A percentile compares a stretch with the other conserved stretches of the same genome.
These are phyloP conservation scores for Cryptosporidium ryanae DNA, from an alignment of 169 alveolate genomes.

Conservation along the genomic window DNA sequence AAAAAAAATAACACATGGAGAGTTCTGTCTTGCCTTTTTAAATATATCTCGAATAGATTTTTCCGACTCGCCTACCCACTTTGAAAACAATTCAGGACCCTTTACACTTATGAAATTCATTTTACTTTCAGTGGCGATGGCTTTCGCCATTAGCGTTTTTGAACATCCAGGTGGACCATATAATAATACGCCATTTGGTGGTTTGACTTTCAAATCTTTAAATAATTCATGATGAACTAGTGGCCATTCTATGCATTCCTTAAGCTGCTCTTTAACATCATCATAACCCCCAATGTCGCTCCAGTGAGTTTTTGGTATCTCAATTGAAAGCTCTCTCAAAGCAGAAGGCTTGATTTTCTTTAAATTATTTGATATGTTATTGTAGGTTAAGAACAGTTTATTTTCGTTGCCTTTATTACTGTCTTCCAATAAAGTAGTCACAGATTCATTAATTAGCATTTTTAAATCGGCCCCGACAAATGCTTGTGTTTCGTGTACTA, in stretches of 20 bases:
- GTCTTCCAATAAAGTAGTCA: conserved; percentile 34
- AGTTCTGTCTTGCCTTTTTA: conserved; percentile 93
- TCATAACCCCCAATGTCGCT: conserved; percentile 99
- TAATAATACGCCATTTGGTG: conserved; percentile 96
- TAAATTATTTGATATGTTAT: conserved; percentile 58
- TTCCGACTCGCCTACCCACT: conserved; percentile 99
- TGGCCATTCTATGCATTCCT: conserved; percentile 98
- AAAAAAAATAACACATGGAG: conserved; percentile 91
- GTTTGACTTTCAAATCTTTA: conserved; percentile 87
- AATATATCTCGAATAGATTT: conserved; percentile 95
- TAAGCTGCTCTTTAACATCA: conserved; percentile 90
- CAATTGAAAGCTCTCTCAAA: conserved; percentile 87
- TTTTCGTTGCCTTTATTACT: neutral
- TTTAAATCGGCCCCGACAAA: conserved; percentile 89
- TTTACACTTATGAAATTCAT: conserved; percentile 98
- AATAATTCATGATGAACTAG: conserved; percentile 90
- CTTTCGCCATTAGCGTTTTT: conserved; percentile 99
- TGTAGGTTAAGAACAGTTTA: conserved; percentile 17
- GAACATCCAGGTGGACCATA: conserved; percentile 99
- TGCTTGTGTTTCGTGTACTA: conserved; percentile 85
- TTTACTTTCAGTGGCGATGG: conserved; percentile 98
- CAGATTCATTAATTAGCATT: conserved; percentile 80
- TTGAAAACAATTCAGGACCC: conserved; percentile 99
- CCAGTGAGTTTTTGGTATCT: conserved; percentile 96
- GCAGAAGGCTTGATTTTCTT: conserved; percentile 76